Evolutionary conservation across 768 basidiomycete species (phyloP), one percentile per base, ranked within the genome.

Genomic region (Guyanaporus albipodus): DNA sequence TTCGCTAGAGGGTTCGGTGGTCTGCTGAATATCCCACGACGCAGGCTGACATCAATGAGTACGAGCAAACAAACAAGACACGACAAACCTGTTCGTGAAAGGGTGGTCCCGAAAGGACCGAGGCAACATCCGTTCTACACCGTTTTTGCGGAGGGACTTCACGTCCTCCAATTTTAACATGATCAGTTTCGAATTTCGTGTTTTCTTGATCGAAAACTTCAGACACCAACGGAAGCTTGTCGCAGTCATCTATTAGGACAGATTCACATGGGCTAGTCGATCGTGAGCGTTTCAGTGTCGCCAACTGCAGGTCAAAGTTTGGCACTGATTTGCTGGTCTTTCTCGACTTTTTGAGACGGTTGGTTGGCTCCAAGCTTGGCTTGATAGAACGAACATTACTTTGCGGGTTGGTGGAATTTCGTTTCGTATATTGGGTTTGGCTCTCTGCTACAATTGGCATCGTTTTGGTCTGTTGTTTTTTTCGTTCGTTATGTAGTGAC

Each of bases 261-360:
- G 43, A 44, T 11, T 44, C 51, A 1, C 1, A 18, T 24, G 44
- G 23, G 17, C 49, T 29, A 33, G 62, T 39, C 8, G 67, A 65
- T 21, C 42, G 43, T 53, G 47, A 48, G 54, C 62, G 50, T 52
- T 53, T 46, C 41, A 60, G 42, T 36, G 58, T 54, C 37, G 75
- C 61, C 38, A 83, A 73, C 41, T 77, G 68, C 19, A 84, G 52
- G 48, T 78, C 70, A 50, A 80, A 80, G 49, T 78, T 69, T 21
- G 75, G 71, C 3, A 55, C 49, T 8, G 62, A 31, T 49, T 55
- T 70, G n/a, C 18, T 31, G 14, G n/a, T 37, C 29, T 38, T 43
- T 18, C n/a, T n/a, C n/a, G 43, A 33, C 40, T 33, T 44, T 42
- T 38, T 49, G 7, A 40, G 37, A n/a, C 12, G 28, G 18, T 50